phyloP scores from a whole-genome alignment of 73 alveolate species.

The Tetrahymena borealis region DNA sequence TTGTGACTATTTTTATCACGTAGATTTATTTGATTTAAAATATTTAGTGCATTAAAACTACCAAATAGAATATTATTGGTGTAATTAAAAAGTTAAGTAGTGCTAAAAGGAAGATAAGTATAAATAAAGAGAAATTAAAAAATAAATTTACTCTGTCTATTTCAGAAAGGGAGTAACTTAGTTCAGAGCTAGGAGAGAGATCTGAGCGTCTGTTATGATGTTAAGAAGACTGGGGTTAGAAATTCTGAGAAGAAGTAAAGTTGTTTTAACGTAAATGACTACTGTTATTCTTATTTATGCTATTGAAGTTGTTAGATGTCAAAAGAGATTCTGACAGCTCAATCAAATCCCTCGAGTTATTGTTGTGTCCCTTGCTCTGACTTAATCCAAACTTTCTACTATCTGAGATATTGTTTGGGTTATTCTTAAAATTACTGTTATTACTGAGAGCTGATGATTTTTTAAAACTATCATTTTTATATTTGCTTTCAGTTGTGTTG shows the following conservation, averaged over 20 bases:
- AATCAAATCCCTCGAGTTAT: background rate
- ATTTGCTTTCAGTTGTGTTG: background rate
- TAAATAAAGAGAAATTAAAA: background rate
- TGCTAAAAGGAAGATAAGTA: background rate
- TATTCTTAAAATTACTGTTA: background rate
- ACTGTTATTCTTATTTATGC: background rate
- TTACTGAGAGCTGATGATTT: background rate
- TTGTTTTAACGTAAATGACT: background rate
- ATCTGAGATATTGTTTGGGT: background rate
- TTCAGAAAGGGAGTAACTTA: background rate
- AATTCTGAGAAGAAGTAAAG: background rate
- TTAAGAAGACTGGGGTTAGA: background rate
- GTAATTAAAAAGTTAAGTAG: too few species aligned
- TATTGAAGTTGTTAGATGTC: background rate
- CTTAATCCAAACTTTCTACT: background rate
- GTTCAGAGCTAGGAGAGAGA: background rate
- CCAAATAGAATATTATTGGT: too few species aligned
- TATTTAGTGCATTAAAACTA: too few species aligned
- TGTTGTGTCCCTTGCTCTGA: background rate
- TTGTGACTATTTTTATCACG: too few species aligned
- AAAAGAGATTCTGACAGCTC: background rate
- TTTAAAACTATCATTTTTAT: background rate
- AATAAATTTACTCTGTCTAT: background rate
- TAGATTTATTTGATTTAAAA: too few species aligned
- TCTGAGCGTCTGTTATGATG: background rate